Percentiles rank a stretch among this genome's conserved stretches.
Evolutionary conservation across 1,139 yeast species (phyloP).

Genomic region (Scheffersomyces titani): DNA sequence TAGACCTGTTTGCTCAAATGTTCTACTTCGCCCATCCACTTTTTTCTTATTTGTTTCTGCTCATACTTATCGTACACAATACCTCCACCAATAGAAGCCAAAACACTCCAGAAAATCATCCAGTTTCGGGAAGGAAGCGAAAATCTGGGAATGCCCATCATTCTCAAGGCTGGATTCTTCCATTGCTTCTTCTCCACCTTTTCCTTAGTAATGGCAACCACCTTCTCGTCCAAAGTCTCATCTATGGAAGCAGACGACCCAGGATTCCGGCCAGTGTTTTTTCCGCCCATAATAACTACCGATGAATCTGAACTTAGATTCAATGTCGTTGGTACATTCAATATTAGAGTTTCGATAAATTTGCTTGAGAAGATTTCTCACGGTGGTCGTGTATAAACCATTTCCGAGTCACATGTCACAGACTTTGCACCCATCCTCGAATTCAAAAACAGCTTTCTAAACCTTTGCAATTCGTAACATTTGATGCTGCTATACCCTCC

Average conservation of each 20-base stretch:
- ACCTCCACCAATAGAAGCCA: slow-evolving; percentile 69
- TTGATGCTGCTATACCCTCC: no score
- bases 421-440: no score
- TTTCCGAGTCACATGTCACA: no score
- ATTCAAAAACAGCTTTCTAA: no score
- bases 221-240: not conserved
- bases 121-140: slow-evolving; percentile 89
- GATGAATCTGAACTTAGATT: not conserved
- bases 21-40: slow-evolving; percentile 66
- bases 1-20: slow-evolving; percentile 42
- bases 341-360: not conserved
- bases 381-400: no score
- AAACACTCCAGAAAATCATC: slow-evolving; percentile 82
- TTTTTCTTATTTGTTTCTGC: slow-evolving; percentile 63
- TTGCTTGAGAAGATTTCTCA: no score
- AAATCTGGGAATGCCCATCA: slow-evolving; percentile 81
- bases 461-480: no score
- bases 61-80: slow-evolving; percentile 76
- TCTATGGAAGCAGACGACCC: not conserved
- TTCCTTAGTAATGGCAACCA: not conserved
- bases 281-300: not conserved
- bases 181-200: slow-evolving; percentile 46
- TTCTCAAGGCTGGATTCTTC: slow-evolving; percentile 82
- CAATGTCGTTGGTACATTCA: no score
- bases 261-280: not conserved